Evolutionary conservation across 2,329 filamentous ascomycete species (phyloP), one percentile per base, ranked within the genome.

Genomic region (Amylocarpus encephaloides): DNA sequence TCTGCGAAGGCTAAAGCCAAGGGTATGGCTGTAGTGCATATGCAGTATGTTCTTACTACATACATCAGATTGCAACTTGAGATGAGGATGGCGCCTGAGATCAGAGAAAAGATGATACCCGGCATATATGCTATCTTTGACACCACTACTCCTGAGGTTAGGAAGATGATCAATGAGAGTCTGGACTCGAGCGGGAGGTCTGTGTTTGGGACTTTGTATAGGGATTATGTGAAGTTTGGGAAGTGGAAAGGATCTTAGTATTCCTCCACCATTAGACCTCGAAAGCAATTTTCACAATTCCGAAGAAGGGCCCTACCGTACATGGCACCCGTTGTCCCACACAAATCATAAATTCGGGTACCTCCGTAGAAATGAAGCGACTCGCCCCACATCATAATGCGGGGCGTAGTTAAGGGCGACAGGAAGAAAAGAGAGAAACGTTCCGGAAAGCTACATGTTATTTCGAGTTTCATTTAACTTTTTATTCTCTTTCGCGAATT

Each of bases 1-100:
- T 82, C 80, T 19, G 79, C 79, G 1, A 79, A 75, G 1, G 79
- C 81, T 56, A 74, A 73, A 29, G 80, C 80, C 16, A 83, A 82
- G 67, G 73, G 78, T 13, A 78, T 76, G 6, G 79, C 79, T 1
- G 79, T 79, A 4, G 73, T 78, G 55, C 73, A 82, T 66, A 82
- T 85, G 76, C 80, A 80, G 57, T 66, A 79, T 29, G 67, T 84
- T 5, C 64, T 85, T 39, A 75, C 79, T 67, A 67, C 73, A 48
- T 85, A 83, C 60, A 71, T 83, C 55, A 78, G 76, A 66, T 67
- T 83, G 55, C 80, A 83, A 64, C 73, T 84, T 5, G 78, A 82
- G 61, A 68, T 70, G 46, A 69, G 71, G 29, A 73, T 83, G 48
- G 64, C 73, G 9, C 70, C 72, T 11, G 68, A 66, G 7, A 70